Percentiles rank a stretch among this genome's conserved stretches.
phyloP scores from a whole-genome alignment of 2,329 filamentous ascomycete genomes.

The Cladosporium sp. region DNA sequence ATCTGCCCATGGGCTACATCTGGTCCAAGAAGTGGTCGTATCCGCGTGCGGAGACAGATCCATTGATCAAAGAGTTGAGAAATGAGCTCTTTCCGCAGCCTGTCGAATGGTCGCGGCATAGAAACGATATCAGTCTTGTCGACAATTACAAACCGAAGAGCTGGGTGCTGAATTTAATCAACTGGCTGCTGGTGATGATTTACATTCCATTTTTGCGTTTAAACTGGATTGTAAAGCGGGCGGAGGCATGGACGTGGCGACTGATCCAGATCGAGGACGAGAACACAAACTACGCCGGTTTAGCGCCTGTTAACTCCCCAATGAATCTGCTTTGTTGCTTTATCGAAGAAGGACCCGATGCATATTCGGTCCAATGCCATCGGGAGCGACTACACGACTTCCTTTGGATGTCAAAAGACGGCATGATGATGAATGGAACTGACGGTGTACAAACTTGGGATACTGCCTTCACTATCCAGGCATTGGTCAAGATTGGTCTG shows the following conservation, averaged over 20 bases:
- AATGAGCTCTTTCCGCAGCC: constrained; percentile 81
- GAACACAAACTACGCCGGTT: constrained; percentile 83
- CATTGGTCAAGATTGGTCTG: constrained; percentile 75
- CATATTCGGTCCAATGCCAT: constrained; percentile 71
- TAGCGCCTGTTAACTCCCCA: constrained; percentile 86
- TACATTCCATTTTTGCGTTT: constrained; percentile 78
- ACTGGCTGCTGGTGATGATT: constrained; percentile 76
- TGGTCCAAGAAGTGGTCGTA: constrained; percentile 82
- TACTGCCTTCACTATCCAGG: constrained; percentile 85
- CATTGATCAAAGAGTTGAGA: constrained; percentile 70
- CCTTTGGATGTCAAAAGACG: constrained; percentile 88
- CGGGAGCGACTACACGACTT: constrained; percentile 81
- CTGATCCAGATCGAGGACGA: constrained; percentile 88
- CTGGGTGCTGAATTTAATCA: constrained; percentile 75
- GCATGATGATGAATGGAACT: constrained; percentile 92
- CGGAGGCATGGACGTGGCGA: constrained; percentile 79
- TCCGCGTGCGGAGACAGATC: constrained; percentile 63
- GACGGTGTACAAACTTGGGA: constrained; percentile 99
- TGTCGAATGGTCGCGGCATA: constrained; percentile 75
- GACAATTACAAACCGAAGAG: constrained; percentile 96
- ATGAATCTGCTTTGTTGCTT: constrained; percentile 91
- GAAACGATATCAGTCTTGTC: constrained; percentile 76
- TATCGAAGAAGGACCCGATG: constrained; percentile 77
- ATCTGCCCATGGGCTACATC: constrained; percentile 85
- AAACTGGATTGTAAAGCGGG: constrained; percentile 65